Conservation (phyloP, 306 rosid species). For the Citrullus colocynthis region DNA sequence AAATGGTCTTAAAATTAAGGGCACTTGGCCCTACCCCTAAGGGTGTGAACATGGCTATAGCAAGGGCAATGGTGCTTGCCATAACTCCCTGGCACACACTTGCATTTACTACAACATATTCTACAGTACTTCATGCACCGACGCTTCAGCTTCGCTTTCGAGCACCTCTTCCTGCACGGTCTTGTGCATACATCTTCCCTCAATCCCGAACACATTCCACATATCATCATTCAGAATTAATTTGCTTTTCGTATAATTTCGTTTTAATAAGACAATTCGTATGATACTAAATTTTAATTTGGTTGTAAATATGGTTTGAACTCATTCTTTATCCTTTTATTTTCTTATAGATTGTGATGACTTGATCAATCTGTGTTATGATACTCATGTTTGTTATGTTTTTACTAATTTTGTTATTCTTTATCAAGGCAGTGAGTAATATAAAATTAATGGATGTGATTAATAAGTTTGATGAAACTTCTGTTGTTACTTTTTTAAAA, state of each 20-base stretch:
- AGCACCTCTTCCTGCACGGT: conserved; percentile 43
- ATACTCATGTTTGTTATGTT: not conserved
- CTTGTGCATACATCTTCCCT: not conserved
- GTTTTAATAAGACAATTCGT: not conserved
- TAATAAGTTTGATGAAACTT: too few species aligned
- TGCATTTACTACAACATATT: conserved; percentile 54
- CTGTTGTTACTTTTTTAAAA: too few species aligned
- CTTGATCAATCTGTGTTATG: too few species aligned
- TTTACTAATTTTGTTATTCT: not conserved
- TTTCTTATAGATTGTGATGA: too few species aligned
- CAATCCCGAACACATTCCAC: not conserved
- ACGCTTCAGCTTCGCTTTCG: conserved; percentile 40
- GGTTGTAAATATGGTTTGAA: too few species aligned
- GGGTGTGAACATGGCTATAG: not conserved
- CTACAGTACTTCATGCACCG: conserved; percentile 61
- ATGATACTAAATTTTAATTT: not conserved
- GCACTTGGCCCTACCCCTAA: not conserved
- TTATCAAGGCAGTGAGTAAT: not conserved
- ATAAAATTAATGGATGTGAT: too few species aligned
- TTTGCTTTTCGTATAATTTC: not conserved
- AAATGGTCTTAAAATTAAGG: not conserved
- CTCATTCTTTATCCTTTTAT: not conserved
- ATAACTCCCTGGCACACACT: conserved; percentile 41
- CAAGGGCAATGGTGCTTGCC: conserved; percentile 2
- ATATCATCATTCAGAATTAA: not conserved